Evolutionary conservation across 169 alveolate genomes (phyloP).

Genomic region (Babesia sp.): DNA sequence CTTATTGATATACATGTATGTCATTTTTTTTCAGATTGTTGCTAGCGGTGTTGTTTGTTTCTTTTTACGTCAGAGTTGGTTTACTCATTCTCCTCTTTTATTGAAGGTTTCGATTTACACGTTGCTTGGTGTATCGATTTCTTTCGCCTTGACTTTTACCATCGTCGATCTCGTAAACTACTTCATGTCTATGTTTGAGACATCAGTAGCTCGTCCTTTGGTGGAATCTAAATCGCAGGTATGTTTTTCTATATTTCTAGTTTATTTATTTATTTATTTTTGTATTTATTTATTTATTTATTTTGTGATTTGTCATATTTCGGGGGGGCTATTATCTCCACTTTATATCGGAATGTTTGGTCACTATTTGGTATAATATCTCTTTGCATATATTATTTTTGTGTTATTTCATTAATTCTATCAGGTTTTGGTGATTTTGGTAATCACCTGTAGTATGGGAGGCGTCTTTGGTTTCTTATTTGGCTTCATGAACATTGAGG

Average conservation of each 20-base stretch:
- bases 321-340: not conserved
- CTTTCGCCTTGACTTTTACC: slow-evolving; percentile 91
- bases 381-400: not conserved
- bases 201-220: slow-evolving; percentile 84
- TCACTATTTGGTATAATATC: no score
- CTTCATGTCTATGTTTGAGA: slow-evolving; percentile 81
- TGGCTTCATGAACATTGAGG: slow-evolving; percentile 92
- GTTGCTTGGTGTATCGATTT: slow-evolving; percentile 90
- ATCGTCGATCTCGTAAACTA: slow-evolving; percentile 89
- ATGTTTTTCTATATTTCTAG: not conserved
- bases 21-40: slow-evolving; percentile 66
- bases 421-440: slow-evolving; percentile 84
- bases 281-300: not conserved
- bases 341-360: no score
- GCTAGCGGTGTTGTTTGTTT: slow-evolving; percentile 90
- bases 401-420: not conserved
- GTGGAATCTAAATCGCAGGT: slow-evolving; percentile 88
- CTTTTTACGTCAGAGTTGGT: slow-evolving; percentile 89
- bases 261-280: not conserved
- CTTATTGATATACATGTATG: not conserved
- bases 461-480: slow-evolving; percentile 91
- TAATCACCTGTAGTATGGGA: slow-evolving; percentile 90
- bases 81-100: slow-evolving; percentile 76
- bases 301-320: not conserved
- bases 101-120: slow-evolving; percentile 89